A percentile compares a stretch with the other conserved stretches of the same genome.
Evolutionary conservation across 257 asterid genomes (phyloP).

Genomic region (Verbascum thapsus): DNA sequence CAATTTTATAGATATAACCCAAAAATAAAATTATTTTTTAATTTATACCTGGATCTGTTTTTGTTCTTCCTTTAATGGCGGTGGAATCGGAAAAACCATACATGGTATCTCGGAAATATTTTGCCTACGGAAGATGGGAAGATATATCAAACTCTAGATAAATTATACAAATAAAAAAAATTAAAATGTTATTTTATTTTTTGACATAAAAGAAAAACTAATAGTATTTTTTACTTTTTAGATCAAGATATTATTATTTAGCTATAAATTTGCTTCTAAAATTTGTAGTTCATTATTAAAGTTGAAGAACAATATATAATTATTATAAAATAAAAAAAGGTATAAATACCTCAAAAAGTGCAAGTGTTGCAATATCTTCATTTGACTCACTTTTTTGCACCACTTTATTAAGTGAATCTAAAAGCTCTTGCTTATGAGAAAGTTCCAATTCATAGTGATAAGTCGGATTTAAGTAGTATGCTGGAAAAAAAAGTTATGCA

Average conservation of each 20-base stretch:
- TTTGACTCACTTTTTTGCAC: background rate
- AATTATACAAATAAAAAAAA: no score
- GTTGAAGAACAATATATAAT: no score
- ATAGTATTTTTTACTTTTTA: no score
- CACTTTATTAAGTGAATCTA: background rate
- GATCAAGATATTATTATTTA: no score
- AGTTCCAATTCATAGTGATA: slow-evolving; percentile 1
- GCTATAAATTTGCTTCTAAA: no score
- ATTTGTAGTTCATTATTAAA: no score
- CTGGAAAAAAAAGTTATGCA: background rate
- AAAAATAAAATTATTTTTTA: background rate
- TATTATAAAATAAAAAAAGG: background rate
- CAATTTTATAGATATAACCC: background rate
- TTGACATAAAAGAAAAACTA: no score
- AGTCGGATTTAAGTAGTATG: background rate
- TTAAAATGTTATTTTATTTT: no score
- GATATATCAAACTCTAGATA: no score
- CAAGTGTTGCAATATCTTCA: background rate
- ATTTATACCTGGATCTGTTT: background rate
- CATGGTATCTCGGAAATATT: background rate
- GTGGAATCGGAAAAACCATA: background rate
- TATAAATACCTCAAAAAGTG: background rate
- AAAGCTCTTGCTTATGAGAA: background rate
- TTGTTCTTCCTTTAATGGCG: background rate
- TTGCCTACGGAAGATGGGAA: no score